These are phyloP conservation scores for Aspergillus terreus DNA, from an alignment of 2,329 filamentous ascomycete species.

Conservation along the genomic window DNA sequence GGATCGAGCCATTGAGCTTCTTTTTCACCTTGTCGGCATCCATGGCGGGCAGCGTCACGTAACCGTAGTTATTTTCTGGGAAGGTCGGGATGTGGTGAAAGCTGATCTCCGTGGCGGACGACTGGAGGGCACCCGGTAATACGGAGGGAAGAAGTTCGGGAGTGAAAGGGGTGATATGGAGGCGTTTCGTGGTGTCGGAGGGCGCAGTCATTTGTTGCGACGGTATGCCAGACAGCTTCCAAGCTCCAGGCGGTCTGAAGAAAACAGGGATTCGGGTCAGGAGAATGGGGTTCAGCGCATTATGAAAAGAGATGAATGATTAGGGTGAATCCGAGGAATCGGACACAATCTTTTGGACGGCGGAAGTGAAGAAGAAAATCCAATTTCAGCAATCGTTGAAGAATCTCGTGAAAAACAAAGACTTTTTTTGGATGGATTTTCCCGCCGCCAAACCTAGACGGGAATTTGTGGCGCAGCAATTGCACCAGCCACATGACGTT, in stretches of 20 bases:
- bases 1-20: conserved; percentile 80
- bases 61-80: conserved; percentile 87
- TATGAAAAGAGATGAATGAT: neutral
- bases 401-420: neutral
- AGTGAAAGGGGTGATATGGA: conserved; percentile 87
- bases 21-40: conserved; percentile 89
- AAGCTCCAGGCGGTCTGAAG: neutral
- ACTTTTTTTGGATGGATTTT: conserved; percentile 11
- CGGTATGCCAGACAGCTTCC: neutral
- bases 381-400: neutral
- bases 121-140: conserved; percentile 63
- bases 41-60: conserved; percentile 72
- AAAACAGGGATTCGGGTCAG: neutral
- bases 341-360: neutral
- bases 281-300: neutral
- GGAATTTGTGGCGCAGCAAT: neutral
- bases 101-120: conserved; percentile 74
- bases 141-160: conserved; percentile 68
- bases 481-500: neutral
- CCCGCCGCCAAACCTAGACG: conserved; percentile 11
- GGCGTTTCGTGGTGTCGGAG: conserved; percentile 44
- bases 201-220: conserved; percentile 18
- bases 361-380: neutral
- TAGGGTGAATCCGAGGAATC: too few species aligned
- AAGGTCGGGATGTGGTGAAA: conserved; percentile 83